Evolutionary conservation across 257 asterid species (phyloP).

Genomic region (Osmanthus fragrans): DNA sequence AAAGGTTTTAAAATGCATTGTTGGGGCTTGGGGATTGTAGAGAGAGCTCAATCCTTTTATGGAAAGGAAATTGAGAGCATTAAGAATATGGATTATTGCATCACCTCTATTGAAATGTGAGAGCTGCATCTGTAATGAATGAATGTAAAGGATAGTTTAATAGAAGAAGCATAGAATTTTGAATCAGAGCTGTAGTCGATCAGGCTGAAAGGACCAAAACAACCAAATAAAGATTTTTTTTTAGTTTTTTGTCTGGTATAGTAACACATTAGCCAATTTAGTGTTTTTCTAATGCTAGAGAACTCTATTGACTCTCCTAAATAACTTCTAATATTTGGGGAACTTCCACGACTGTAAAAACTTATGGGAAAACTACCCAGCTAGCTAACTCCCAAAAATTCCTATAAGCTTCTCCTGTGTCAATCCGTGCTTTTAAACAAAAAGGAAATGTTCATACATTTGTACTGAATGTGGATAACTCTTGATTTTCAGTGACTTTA

Average conservation of each 20-base stretch:
- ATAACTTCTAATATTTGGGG: not conserved
- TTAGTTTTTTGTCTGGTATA: not conserved
- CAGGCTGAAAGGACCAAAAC: not conserved
- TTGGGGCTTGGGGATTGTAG: not conserved
- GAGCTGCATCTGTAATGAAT: not conserved
- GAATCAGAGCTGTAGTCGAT: not conserved
- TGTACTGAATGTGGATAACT: not conserved
- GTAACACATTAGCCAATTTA: too few relatives aligned
- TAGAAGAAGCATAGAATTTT: not conserved
- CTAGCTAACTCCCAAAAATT: not conserved
- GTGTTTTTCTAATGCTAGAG: too few relatives aligned
- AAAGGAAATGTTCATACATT: not conserved
- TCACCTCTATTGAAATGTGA: not conserved
- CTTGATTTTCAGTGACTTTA: slow-evolving; percentile 47
- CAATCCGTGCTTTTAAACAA: not conserved
- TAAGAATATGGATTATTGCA: not conserved
- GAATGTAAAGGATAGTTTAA: not conserved
- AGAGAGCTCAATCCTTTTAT: not conserved
- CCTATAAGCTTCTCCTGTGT: not conserved
- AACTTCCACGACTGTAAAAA: not conserved
- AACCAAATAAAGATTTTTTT: not conserved
- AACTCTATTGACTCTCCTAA: not conserved
- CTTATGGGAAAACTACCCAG: not conserved
- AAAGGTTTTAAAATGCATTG: not conserved
- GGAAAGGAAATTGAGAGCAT: not conserved